Percentiles rank a stretch among this genome's conserved stretches.
phyloP scores from a whole-genome alignment of 768 basidiomycete genomes.

The Kwoniella dendrophila region DNA sequence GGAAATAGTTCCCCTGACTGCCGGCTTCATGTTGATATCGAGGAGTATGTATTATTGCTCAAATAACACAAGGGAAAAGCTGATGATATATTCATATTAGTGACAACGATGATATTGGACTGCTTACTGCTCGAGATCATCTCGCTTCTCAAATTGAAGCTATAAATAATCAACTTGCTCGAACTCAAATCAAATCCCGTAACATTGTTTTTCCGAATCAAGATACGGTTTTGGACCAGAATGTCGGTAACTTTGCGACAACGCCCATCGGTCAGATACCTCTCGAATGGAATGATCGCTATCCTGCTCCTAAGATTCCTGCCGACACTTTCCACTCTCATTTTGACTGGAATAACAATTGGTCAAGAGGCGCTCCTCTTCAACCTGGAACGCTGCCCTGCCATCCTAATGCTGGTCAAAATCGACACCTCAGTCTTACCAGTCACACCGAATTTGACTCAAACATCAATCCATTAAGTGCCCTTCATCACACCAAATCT shows the following conservation, averaged over 20 bases:
- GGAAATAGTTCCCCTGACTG: not conserved
- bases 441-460: not conserved
- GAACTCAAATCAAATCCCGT: not conserved
- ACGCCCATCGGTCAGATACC: slow-evolving; percentile 3
- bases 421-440: too few relatives aligned
- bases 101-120: not conserved
- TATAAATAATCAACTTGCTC: slow-evolving; percentile 7
- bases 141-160: slow-evolving; percentile 16
- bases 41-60: too few relatives aligned
- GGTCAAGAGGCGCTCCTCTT: not conserved
- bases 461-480: not conserved
- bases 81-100: not conserved
- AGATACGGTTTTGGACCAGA: not conserved
- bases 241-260: not conserved
- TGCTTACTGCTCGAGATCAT: slow-evolving; percentile 9
- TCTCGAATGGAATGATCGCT: slow-evolving; percentile 3
- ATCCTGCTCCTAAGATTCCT: slow-evolving; percentile 6
- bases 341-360: slow-evolving; percentile 1
- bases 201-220: not conserved
- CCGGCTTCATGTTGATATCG: not conserved
- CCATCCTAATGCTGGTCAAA: not conserved
- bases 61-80: too few relatives aligned
- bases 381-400: not conserved
- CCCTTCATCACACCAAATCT: slow-evolving; percentile 14
- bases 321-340: slow-evolving; percentile 5